Evolutionary conservation across 163 green algal species (phyloP), one percentile per base, ranked within the genome.

Genomic region (Coccomyxa subellipsoidea): DNA sequence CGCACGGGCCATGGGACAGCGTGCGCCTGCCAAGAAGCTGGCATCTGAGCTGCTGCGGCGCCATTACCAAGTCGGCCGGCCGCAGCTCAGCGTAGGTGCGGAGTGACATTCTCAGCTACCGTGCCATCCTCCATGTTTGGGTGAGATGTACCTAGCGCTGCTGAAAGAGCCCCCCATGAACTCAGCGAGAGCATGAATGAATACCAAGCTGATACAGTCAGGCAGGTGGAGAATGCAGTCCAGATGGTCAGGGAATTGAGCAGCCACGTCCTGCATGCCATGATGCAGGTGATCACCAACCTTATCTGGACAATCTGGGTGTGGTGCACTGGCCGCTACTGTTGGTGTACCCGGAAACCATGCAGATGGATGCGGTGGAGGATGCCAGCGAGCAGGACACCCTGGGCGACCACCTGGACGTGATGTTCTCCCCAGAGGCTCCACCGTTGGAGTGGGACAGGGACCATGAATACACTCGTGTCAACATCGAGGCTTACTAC

Each of bases 401-500:
- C 2, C 78, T 94, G 38, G 34, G 54, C 54, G 87, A 87, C 34
- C 88, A 91, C 78, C 70, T 93, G 54, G 88, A 93, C 72, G 54
- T 81, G n/a, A 92, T 93, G 90, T 93, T 90, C 86, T 82, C 86
- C 0, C 79, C 87, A 0, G 90, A 92, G 1, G 91, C 89, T 21
- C 92, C 94, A 0, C 92, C 93, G 1, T 84, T 97, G 38, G 79
- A 88, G 31, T 98, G 95, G 95, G 95, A 98, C 84, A 81, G 77
- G 5, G 77, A 87, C 0, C 71, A 85, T 4, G 82, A 90, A 35
- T 98, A 98, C 85, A 90, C 54, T 4, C 87, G 92, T 10, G 69
- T 86, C 72, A 73, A 70, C 2, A 84, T 98, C 12, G 89, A 96
- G 89, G 47, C 97, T 2, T 98, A 97, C 78, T 98, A 97, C 87